phyloP scores from a whole-genome alignment of 176 grass and related monocot species.

The Carex myosuroides region DNA sequence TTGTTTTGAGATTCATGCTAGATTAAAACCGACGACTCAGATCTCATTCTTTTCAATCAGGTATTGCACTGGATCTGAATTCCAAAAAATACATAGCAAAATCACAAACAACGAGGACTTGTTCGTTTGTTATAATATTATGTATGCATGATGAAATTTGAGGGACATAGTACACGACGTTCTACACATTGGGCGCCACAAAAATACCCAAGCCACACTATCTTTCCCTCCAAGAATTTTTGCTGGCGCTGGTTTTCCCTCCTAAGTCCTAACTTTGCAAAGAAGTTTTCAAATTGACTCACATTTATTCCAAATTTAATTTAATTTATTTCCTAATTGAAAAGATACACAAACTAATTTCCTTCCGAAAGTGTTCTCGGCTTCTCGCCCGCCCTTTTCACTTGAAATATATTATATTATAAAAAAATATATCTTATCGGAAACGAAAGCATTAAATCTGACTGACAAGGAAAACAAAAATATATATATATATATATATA shows the following conservation, averaged over 20 bases:
- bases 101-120: too few species aligned
- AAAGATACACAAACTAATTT: background rate
- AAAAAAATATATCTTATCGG: background rate
- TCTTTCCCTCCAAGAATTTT: conserved; percentile 17
- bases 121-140: too few species aligned
- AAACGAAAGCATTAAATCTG: background rate
- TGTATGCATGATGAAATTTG: too few species aligned
- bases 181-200: background rate
- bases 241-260: background rate
- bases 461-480: background rate
- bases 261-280: too few species aligned
- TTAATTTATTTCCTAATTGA: background rate
- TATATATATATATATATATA: too few species aligned
- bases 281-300: background rate
- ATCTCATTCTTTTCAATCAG: too few species aligned
- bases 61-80: too few species aligned
- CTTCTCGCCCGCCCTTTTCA: too few species aligned
- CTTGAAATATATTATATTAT: background rate
- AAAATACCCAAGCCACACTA: background rate
- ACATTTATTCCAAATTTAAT: background rate
- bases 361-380: background rate
- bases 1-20: too few species aligned
- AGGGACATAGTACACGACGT: background rate
- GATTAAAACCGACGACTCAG: too few species aligned
- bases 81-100: background rate